A percentile compares a stretch with the other conserved stretches of the same genome.
phyloP scores from a whole-genome alignment of 2,329 filamentous ascomycete genomes.

The Orbilia brochopaga region DNA sequence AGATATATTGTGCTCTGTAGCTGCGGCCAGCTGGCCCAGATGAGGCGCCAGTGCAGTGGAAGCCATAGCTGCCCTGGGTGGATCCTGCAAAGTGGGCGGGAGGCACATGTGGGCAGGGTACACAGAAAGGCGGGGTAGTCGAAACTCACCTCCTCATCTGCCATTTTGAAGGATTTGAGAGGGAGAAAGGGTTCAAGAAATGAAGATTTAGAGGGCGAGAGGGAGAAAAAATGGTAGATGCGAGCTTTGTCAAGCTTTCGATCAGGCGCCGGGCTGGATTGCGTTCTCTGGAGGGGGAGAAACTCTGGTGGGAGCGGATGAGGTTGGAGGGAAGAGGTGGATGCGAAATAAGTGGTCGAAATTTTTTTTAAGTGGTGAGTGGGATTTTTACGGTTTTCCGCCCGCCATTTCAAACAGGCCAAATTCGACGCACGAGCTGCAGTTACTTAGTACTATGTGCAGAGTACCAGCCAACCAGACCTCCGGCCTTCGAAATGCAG shows the following conservation, averaged over 20 bases:
- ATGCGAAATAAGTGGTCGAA: constrained; percentile 16
- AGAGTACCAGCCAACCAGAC: not conserved
- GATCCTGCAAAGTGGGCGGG: constrained; percentile 6
- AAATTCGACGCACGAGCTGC: not conserved
- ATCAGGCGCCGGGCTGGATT: constrained; percentile 17
- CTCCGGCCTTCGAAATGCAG: not conserved
- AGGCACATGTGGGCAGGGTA: not conserved
- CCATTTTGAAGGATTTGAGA: constrained; percentile 38
- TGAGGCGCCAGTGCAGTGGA: not conserved
- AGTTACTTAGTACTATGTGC: too few species aligned
- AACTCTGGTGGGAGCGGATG: constrained; percentile 16
- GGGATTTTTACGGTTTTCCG: constrained; percentile 14
- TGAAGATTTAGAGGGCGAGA: constrained; percentile 6
- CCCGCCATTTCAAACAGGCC: not conserved
- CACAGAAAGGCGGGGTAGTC: constrained; percentile 34
- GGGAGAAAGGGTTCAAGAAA: constrained; percentile 22
- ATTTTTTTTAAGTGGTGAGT: constrained; percentile 33
- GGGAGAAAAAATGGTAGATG: constrained; percentile 17
- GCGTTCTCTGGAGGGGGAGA: not conserved
- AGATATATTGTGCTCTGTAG: not conserved
- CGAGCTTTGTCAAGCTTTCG: constrained; percentile 28
- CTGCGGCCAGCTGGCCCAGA: not conserved
- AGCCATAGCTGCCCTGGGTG: not conserved
- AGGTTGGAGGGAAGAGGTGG: constrained; percentile 13
- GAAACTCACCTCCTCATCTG: constrained; percentile 39